Base-by-base conservation (phyloP, 192 early-diverging fungal genomes). In the Coemansia sp. region DNA sequence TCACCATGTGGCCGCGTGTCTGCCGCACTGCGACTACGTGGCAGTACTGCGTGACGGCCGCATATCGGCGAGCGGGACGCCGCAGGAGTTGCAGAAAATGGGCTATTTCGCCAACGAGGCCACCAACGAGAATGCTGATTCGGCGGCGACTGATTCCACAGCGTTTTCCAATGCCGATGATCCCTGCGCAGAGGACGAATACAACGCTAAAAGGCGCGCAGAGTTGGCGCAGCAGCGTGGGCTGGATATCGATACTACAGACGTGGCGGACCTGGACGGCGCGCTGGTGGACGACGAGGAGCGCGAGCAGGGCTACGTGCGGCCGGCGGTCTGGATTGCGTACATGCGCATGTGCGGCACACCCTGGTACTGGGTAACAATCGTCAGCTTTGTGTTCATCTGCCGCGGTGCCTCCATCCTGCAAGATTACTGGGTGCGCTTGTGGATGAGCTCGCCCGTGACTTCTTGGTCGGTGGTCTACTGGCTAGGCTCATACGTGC, bases 231-330 rank as follows among this genome's bases (percentile, higher is more conserved):
- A 22, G n/a, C 82, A 85, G 36, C 70, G 75, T 35, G 65, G 70
- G 32, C 3, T 11, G 2, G 39, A 18, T 2, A 2, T 33, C 1
- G 32, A 57, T 28, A 37, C 54, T 1, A 18, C 14, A 11, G 22
- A 5, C 15, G 61, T 85, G n/a, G 65, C 41, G 41, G 61, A 85
- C 68, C 38, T 69, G 57, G 67, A 79, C 33, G 86, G 86, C n/a
- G 79, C 88, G 67, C 79, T 98, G 48, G 93, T 94, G 48, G 75
- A 89, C 52, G 92, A 93, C 8, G 98, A 99, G 75, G 91, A 94
- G 73, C 87, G 89, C 60, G 91, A 89, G 14, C 86, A 88, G 8
- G 98, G 98, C 0, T 85, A 87, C 58, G 96, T 98, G 59, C 78
- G 85, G 34, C 86, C 77, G 18, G 60, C 73, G 6, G 90, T 98